Base-by-base conservation (phyloP, 2,329 filamentous ascomycete species). In the Coniochaeta ligniaria region DNA sequence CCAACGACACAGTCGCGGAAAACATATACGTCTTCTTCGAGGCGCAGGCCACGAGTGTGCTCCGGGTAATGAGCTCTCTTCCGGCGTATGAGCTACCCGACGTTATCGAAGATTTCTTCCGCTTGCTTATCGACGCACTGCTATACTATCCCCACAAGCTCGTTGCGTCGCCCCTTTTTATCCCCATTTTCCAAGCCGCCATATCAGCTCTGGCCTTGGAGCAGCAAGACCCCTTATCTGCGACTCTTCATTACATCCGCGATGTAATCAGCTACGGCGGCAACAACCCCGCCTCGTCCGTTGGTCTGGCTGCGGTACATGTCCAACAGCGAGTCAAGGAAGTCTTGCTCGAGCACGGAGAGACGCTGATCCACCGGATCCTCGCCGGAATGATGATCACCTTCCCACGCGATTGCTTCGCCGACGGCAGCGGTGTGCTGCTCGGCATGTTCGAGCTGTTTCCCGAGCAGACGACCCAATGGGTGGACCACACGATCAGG, bases 341-440 rank as follows among this genome's bases (percentile, higher is more conserved):
- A 62, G 82, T 97, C 59, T 77, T 96, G 26, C 65, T 81, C 2
- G 77, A 80, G 1, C 86, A 92, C 64, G 92, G 95, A 41, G 88
- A 92, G 69, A 78, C 86, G 60, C 80, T 99, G 31, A 88, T 95
- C 8, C 94, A 96, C 75, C 90, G 93, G 64, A 88, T 96, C 61
- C 82, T 99, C 78, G 95, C 93, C 1, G 95, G 95, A 62, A 96
- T 99, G 93, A 98, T 99, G 94, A 97, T 97, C 73, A 96, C 90
- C 0, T 99, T 99, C 76, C 96, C 95, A 0, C 86, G 91, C 50
- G 95, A 98, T 73, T 97, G 93, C 76, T 96, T 98, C 70, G 88
- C 93, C 0, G 95, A 99, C 71, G 93, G 92, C 17, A 96, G 92
- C 57, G 93, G 92, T 5, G 91, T 96, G n/a, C 77, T 99, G 59